These are phyloP conservation scores for Diplosphaera chodatii DNA, from an alignment of 139 green algal genomes.

Conservation along the genomic window DNA sequence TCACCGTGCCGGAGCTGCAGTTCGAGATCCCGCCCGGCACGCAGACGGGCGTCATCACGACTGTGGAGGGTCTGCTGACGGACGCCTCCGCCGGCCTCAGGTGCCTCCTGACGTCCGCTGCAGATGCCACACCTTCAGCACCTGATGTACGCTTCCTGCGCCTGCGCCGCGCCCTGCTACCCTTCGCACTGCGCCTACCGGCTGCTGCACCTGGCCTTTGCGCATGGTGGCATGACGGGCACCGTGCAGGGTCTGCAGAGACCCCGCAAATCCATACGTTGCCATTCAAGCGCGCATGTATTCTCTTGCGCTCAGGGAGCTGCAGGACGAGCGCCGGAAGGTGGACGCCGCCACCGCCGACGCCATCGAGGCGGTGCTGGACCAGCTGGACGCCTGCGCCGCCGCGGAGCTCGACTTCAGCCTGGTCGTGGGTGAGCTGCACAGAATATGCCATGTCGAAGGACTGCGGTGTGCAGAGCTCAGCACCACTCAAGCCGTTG, in stretches of 20 bases:
- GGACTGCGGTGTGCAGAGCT: too few relatives aligned
- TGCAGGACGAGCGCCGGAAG: constrained; percentile 37
- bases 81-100: constrained; percentile 23
- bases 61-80: constrained; percentile 51
- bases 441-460: too few relatives aligned
- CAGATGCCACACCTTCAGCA: too few relatives aligned
- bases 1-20: constrained; percentile 56
- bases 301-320: not conserved
- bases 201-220: too few relatives aligned
- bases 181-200: too few relatives aligned
- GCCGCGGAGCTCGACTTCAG: constrained; percentile 41
- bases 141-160: too few relatives aligned
- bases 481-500: too few relatives aligned
- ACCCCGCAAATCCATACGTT: too few relatives aligned
- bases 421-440: constrained; percentile 29
- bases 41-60: constrained; percentile 47
- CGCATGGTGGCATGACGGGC: too few relatives aligned
- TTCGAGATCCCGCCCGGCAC: constrained; percentile 55
- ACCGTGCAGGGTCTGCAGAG: too few relatives aligned
- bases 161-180: too few relatives aligned
- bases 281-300: too few relatives aligned
- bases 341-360: constrained; percentile 30
- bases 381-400: constrained; percentile 41
- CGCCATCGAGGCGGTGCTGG: constrained; percentile 36
- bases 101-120: not conserved